A percentile compares a stretch with the other conserved stretches of the same genome.
phyloP scores from a whole-genome alignment of 2,329 filamentous ascomycete genomes.

The Ophidiomyces ophidiicola region DNA sequence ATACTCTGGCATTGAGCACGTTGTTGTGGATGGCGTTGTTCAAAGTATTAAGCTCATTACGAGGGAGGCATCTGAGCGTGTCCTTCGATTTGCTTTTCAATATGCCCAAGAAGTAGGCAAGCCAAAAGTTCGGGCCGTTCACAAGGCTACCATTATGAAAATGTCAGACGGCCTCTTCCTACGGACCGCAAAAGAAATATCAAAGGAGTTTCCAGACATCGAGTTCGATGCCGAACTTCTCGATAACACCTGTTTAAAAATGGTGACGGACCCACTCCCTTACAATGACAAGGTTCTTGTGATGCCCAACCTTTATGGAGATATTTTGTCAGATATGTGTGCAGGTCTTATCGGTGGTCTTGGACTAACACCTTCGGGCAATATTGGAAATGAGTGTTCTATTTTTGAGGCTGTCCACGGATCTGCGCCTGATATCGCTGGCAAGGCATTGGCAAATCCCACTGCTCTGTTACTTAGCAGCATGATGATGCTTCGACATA shows the following conservation, averaged over 20 bases:
- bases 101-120: constrained; percentile 86
- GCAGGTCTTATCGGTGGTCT: constrained; percentile 96
- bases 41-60: constrained; percentile 99
- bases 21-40: constrained; percentile 93
- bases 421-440: constrained; percentile 90
- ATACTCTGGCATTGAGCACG: constrained; percentile 98
- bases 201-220: constrained; percentile 90
- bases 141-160: constrained; percentile 99
- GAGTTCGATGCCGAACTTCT: constrained; percentile 97
- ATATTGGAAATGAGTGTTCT: constrained; percentile 98
- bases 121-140: constrained; percentile 92
- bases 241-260: constrained; percentile 98
- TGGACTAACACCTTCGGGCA: constrained; percentile 90
- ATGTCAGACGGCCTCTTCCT: constrained; percentile 99
- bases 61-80: constrained; percentile 82
- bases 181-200: constrained; percentile 66
- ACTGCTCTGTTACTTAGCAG: constrained; percentile 88
- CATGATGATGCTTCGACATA: constrained; percentile 99
- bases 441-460: constrained; percentile 92
- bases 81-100: constrained; percentile 96
- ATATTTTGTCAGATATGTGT: constrained; percentile 99
- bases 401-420: constrained; percentile 99
- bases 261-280: constrained; percentile 86
- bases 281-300: constrained; percentile 99
- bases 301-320: constrained; percentile 95